phyloP scores from a whole-genome alignment of 2,329 filamentous ascomycete species.

The Chaetomiaceae sp. region DNA sequence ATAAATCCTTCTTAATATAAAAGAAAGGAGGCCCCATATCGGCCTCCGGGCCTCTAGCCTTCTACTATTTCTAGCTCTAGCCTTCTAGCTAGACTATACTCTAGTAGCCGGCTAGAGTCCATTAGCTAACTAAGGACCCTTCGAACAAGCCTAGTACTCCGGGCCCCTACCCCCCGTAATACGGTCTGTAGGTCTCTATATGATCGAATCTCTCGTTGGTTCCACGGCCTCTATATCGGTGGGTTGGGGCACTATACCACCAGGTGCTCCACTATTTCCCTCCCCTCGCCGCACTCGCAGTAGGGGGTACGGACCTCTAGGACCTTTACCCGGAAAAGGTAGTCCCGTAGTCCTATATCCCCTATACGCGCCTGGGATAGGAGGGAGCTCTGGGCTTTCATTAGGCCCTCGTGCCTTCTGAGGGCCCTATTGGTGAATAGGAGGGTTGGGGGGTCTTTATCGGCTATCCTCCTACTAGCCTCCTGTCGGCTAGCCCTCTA shows the following conservation, averaged over 20 bases:
- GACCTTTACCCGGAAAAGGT: background rate
- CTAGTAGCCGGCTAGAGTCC: background rate
- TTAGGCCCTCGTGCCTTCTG: background rate
- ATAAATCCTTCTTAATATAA: background rate
- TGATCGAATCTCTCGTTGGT: background rate
- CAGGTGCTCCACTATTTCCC: background rate
- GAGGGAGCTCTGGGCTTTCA: background rate
- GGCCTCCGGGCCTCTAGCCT: background rate
- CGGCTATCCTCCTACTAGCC: background rate
- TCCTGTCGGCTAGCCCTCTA: background rate
- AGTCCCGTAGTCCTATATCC: background rate
- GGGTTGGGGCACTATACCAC: background rate
- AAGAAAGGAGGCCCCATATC: background rate
- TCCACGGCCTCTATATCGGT: background rate
- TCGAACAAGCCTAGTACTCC: background rate
- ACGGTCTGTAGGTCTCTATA: background rate
- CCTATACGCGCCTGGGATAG: background rate
- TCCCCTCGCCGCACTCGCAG: background rate
- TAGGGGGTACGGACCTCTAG: background rate
- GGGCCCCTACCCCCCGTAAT: background rate
- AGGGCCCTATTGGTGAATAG: background rate
- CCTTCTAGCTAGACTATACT: background rate
- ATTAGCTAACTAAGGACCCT: background rate
- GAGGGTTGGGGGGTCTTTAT: background rate
- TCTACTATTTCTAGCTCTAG: background rate